A percentile compares a stretch with the other conserved stretches of the same genome.
phyloP scores from a whole-genome alignment of 352 stramenopile species.

The Phytophthora rubi region DNA sequence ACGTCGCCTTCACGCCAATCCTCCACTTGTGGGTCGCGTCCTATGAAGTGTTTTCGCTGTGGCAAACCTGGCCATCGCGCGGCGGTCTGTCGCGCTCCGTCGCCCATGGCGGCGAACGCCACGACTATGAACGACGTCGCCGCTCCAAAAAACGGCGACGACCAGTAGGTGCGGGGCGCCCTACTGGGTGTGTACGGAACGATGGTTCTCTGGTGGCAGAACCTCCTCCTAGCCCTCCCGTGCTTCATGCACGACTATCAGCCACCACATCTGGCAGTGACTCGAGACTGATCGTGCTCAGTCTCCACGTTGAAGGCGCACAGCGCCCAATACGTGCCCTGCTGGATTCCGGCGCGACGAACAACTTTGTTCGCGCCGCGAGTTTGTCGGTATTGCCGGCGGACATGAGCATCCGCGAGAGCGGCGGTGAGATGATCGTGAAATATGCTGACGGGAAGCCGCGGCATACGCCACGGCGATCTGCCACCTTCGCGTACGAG shows the following conservation, averaged over 20 bases:
- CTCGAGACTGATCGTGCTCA: conserved; percentile 17
- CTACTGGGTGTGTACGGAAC: no score
- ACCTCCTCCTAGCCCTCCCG: no score
- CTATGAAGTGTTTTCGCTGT: conserved; percentile 16
- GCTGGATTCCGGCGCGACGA: conserved; percentile 31
- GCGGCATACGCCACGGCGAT: conserved; percentile 10
- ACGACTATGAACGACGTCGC: not conserved
- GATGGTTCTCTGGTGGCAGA: no score
- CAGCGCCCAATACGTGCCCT: conserved; percentile 8
- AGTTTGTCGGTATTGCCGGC: conserved; percentile 18
- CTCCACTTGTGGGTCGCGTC: not conserved
- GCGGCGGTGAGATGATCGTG: conserved; percentile 11
- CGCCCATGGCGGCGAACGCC: conserved; percentile 2
- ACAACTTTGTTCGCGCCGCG: conserved; percentile 32
- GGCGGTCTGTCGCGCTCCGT: conserved; percentile 19
- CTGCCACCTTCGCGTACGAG: conserved; percentile 15
- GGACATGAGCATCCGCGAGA: conserved; percentile 19
- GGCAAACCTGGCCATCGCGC: conserved; percentile 9
- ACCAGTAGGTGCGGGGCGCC: no score
- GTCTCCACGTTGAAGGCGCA: conserved; percentile 20
- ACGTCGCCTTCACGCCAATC: not conserved
- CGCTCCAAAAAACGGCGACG: conserved; percentile 13
- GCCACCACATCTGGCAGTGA: conserved; percentile 15
- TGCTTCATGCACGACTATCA: not conserved
- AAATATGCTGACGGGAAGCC: conserved; percentile 32